A percentile compares a stretch with the other conserved stretches of the same genome.
These are phyloP conservation scores for Myriosclerotinia curreyana DNA, from an alignment of 2,329 filamentous ascomycete species.

Conservation along the genomic window DNA sequence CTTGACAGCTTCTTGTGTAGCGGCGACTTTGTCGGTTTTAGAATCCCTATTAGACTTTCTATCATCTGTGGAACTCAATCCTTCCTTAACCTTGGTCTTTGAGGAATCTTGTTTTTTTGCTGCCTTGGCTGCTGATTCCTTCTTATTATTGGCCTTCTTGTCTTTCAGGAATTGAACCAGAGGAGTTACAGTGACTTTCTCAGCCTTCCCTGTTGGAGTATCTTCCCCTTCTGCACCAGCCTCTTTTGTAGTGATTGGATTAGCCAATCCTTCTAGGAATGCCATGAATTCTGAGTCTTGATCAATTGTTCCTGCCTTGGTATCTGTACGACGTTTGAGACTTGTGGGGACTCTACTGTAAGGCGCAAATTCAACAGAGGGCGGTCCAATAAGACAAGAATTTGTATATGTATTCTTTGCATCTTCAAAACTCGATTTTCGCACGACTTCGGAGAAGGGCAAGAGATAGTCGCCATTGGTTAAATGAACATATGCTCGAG, in stretches of 20 bases:
- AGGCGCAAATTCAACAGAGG: slow-evolving; percentile 75
- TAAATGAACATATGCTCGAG: slow-evolving; percentile 79
- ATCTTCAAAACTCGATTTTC: slow-evolving; percentile 71
- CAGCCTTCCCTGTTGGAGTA: slow-evolving; percentile 34
- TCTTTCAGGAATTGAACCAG: slow-evolving; percentile 87
- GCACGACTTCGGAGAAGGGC: slow-evolving; percentile 67
- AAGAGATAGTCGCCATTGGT: slow-evolving; percentile 66
- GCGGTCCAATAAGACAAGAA: slow-evolving; percentile 71
- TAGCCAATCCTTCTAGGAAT: slow-evolving; percentile 84
- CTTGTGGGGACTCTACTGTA: slow-evolving; percentile 78
- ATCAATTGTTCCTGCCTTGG: slow-evolving; percentile 89
- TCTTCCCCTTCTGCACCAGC: slow-evolving; percentile 40
- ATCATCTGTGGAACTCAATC: slow-evolving; percentile 44
- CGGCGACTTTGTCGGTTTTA: slow-evolving; percentile 57
- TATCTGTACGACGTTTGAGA: slow-evolving; percentile 69
- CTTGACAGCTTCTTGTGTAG: slow-evolving; percentile 60
- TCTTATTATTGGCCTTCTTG: slow-evolving; percentile 76
- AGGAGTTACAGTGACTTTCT: slow-evolving; percentile 77
- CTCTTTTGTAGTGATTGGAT: slow-evolving; percentile 55
- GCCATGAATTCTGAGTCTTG: slow-evolving; percentile 94
- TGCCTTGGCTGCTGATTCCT: slow-evolving; percentile 55
- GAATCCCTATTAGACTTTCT: slow-evolving; percentile 60
- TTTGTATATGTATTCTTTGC: slow-evolving; percentile 72
- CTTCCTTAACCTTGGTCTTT: slow-evolving; percentile 52
- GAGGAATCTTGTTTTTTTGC: slow-evolving; percentile 51